phyloP scores from a whole-genome alignment of 2,329 filamentous ascomycete species.

The Cryphonectria nitschkei region DNA sequence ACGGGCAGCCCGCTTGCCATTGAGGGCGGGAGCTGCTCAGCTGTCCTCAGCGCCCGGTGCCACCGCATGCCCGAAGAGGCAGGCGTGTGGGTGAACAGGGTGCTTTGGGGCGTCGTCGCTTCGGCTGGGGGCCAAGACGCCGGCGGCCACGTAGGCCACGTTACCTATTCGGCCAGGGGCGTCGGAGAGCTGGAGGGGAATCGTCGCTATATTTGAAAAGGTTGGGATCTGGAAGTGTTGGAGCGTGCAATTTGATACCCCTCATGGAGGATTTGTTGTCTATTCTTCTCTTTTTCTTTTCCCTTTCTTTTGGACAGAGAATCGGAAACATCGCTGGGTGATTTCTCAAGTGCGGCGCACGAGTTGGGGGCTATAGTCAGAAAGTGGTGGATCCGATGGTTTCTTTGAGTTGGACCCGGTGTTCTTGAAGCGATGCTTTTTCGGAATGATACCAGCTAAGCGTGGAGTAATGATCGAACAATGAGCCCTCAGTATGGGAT shows the following conservation, averaged over 20 bases:
- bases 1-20: slow-evolving; percentile 54
- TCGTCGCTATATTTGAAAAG: slow-evolving; percentile 43
- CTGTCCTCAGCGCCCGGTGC: slow-evolving; percentile 55
- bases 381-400: not conserved
- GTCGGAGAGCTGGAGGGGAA: slow-evolving; percentile 41
- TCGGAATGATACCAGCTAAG: slow-evolving; percentile 14
- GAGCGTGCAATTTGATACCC: not conserved
- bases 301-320: slow-evolving; percentile 4
- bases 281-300: not conserved
- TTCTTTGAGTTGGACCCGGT: not conserved
- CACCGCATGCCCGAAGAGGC: slow-evolving; percentile 42
- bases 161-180: slow-evolving; percentile 47
- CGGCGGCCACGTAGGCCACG: slow-evolving; percentile 43
- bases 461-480: slow-evolving; percentile 13
- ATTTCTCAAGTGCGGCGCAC: slow-evolving; percentile 7
- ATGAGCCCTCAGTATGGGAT: not conserved
- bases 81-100: slow-evolving; percentile 41
- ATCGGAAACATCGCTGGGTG: slow-evolving; percentile 9
- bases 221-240: not conserved
- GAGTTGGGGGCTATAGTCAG: not conserved
- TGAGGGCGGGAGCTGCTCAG: slow-evolving; percentile 53
- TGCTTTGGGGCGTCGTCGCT: slow-evolving; percentile 52
- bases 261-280: not conserved
- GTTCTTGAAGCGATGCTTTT: not conserved
- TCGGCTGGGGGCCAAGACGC: slow-evolving; percentile 39